A percentile compares a stretch with the other conserved stretches of the same genome.
Conservation (phyloP, 1,139 yeast species). For the Kodamaea anthophila region DNA sequence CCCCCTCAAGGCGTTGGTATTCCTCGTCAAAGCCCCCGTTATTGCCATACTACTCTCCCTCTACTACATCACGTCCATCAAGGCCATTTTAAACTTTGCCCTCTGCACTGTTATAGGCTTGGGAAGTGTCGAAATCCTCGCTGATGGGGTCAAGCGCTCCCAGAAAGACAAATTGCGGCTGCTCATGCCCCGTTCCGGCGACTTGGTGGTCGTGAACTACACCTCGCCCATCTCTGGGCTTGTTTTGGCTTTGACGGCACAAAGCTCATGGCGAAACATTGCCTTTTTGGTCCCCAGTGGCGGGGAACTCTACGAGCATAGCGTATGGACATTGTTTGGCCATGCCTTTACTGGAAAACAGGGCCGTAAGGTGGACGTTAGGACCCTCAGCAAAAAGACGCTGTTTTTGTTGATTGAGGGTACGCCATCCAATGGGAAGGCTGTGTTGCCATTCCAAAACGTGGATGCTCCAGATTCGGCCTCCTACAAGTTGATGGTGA, state of each 20-base stretch:
- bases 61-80: slow-evolving; percentile 9
- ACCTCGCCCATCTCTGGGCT: slow-evolving; percentile 52
- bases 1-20: slow-evolving; percentile 15
- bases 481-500: slow-evolving; percentile 36
- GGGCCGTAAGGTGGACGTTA: slow-evolving; percentile 12
- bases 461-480: slow-evolving; percentile 12
- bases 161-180: slow-evolving; percentile 24
- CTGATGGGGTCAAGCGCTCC: slow-evolving; percentile 49
- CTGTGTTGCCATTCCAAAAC: slow-evolving; percentile 42
- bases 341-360: slow-evolving; percentile 21
- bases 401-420: slow-evolving; percentile 59
- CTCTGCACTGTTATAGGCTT: slow-evolving; percentile 20
- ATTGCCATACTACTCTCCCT: slow-evolving; percentile 6
- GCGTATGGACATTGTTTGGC: slow-evolving; percentile 29
- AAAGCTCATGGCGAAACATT: slow-evolving; percentile 24
- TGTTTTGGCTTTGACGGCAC: slow-evolving; percentile 22
- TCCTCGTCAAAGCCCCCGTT: slow-evolving; percentile 23
- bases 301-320: slow-evolving; percentile 31
- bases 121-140: slow-evolving; percentile 31
- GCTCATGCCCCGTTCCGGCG: slow-evolving; percentile 36
- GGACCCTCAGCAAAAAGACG: slow-evolving; percentile 24
- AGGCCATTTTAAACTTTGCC: slow-evolving; percentile 8
- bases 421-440: slow-evolving; percentile 61
- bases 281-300: slow-evolving; percentile 41
- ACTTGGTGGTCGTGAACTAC: slow-evolving; percentile 47